These are phyloP conservation scores for Lactarius indigo DNA, from an alignment of 768 basidiomycete genomes.

Conservation along the genomic window DNA sequence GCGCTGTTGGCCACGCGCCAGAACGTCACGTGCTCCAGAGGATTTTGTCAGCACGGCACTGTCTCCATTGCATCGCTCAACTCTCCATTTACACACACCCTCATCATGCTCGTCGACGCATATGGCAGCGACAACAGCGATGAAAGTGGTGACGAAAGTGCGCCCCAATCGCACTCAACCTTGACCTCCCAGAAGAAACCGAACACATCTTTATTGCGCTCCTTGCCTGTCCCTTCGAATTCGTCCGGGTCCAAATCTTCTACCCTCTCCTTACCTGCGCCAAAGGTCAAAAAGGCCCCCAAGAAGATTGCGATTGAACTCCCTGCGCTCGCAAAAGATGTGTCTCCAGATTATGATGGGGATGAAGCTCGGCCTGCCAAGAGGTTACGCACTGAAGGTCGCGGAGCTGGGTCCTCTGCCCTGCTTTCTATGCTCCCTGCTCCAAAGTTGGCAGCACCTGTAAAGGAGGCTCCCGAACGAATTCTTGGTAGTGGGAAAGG, in stretches of 20 bases:
- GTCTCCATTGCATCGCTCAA: too few relatives aligned
- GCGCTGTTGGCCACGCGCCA: background rate
- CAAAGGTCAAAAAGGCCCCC: constrained; percentile 49
- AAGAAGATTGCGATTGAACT: constrained; percentile 60
- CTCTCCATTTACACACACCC: background rate
- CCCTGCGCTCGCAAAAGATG: constrained; percentile 42
- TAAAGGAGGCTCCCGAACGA: constrained; percentile 43
- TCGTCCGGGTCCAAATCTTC: constrained; percentile 26
- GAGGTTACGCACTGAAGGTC: constrained; percentile 46
- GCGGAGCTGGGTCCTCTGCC: constrained; percentile 58
- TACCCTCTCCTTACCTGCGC: constrained; percentile 35
- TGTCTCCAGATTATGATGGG: constrained; percentile 40
- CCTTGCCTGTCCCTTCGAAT: constrained; percentile 36
- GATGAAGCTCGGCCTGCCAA: constrained; percentile 51
- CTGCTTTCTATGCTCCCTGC: constrained; percentile 72
- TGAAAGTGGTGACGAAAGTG: constrained; percentile 47
- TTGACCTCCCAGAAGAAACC: constrained; percentile 33
- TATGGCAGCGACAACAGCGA: constrained; percentile 61
- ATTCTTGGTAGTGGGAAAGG: constrained; percentile 64
- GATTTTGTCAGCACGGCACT: background rate
- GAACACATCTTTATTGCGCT: constrained; percentile 32
- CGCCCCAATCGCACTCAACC: constrained; percentile 22
- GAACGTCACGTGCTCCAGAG: constrained; percentile 14
- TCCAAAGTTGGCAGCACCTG: constrained; percentile 55
- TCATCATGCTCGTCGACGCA: constrained; percentile 74